A percentile compares a stretch with the other conserved stretches of the same genome.
phyloP scores from a whole-genome alignment of 345 rosid species.

The Populus davidiana region DNA sequence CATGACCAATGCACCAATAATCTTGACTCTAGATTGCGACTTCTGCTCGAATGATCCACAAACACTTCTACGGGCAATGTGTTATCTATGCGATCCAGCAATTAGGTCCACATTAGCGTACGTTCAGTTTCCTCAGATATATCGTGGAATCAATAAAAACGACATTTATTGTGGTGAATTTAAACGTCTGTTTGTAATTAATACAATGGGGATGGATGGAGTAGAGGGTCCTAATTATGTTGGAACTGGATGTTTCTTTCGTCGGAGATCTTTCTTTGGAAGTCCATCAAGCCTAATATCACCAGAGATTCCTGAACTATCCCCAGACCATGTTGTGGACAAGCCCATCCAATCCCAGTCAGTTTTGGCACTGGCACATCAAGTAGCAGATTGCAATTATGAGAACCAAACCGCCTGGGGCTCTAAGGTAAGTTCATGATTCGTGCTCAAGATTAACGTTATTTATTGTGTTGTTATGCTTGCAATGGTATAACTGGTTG shows the following conservation, averaged over 20 bases:
- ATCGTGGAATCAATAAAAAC: constrained; percentile 43
- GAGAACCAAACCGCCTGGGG: constrained; percentile 70
- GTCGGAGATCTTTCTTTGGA: constrained; percentile 55
- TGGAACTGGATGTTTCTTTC: constrained; percentile 68
- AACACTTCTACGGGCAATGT: constrained; percentile 46
- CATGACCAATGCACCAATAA: constrained; percentile 64
- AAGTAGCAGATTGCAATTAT: constrained; percentile 49
- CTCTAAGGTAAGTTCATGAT: constrained; percentile 33
- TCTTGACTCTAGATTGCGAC: constrained; percentile 82
- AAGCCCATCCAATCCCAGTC: constrained; percentile 30
- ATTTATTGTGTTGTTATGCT: too few species aligned
- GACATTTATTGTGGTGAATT: constrained; percentile 54
- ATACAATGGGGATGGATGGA: constrained; percentile 52
- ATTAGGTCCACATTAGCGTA: constrained; percentile 27
- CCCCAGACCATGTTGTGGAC: constrained; percentile 19
- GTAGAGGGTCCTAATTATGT: constrained; percentile 38
- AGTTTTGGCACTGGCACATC: constrained; percentile 41
- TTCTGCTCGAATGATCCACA: constrained; percentile 70
- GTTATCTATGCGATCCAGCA: constrained; percentile 51
- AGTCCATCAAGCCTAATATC: constrained; percentile 23
- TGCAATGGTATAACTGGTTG: background rate
- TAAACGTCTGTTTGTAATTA: constrained; percentile 38
- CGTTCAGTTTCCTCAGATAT: constrained; percentile 67
- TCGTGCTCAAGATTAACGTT: too few species aligned
- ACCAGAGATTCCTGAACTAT: constrained; percentile 38